phyloP scores from a whole-genome alignment of 345 rosid genomes.

The Geranium rotundifolium region DNA sequence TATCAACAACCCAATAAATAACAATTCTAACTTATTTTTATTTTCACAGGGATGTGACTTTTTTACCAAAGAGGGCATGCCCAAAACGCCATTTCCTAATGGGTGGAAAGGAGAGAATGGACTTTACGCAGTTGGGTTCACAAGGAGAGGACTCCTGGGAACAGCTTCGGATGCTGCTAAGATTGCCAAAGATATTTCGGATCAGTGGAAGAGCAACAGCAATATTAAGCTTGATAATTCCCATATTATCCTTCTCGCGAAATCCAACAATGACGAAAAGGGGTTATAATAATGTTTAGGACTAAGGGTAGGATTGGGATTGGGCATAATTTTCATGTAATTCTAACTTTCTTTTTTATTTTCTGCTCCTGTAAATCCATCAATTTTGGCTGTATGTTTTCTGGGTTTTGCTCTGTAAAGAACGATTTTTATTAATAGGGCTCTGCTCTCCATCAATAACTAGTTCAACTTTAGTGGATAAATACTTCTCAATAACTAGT shows the following conservation, averaged over 20 bases:
- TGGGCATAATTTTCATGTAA: too few relatives aligned
- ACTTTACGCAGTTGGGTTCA: conserved; percentile 77
- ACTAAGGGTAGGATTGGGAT: too few relatives aligned
- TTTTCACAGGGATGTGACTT: conserved; percentile 40
- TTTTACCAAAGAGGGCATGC: conserved; percentile 79
- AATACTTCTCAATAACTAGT: too few relatives aligned
- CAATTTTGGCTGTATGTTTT: background rate
- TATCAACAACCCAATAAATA: too few relatives aligned
- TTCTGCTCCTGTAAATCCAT: background rate
- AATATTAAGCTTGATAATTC: background rate
- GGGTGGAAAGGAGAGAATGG: conserved; percentile 80
- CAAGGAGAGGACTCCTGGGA: conserved; percentile 72
- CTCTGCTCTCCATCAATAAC: too few relatives aligned
- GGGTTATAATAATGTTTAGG: too few relatives aligned
- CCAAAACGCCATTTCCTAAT: conserved; percentile 61
- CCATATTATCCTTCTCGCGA: background rate
- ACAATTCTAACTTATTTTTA: too few relatives aligned
- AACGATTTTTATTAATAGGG: too few relatives aligned
- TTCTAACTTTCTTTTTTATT: background rate
- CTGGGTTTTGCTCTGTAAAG: background rate
- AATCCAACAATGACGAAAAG: background rate
- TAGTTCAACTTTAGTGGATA: too few relatives aligned
- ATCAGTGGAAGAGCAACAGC: conserved; percentile 32
- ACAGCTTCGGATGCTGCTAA: conserved; percentile 61
- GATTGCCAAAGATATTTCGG: conserved; percentile 50